These are phyloP conservation scores for Podosphaera aphanis DNA, from an alignment of 2,329 filamentous ascomycete species.

Conservation along the genomic window DNA sequence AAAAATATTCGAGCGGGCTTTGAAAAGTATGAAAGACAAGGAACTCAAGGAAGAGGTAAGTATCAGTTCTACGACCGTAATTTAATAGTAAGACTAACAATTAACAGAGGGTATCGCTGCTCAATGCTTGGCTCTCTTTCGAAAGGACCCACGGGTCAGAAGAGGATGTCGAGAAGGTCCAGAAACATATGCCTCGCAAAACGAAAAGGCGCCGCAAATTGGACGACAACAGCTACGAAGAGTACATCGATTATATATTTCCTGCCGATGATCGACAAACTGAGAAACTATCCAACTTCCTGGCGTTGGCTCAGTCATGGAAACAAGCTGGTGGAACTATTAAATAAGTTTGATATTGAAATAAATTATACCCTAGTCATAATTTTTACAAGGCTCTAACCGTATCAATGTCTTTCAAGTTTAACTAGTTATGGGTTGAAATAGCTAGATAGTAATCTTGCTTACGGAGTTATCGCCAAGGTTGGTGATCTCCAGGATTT, in stretches of 20 bases:
- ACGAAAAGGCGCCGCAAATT: constrained; percentile 81
- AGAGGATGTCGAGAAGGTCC: constrained; percentile 58
- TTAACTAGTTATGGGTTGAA: too few relatives aligned
- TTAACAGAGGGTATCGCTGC: constrained; percentile 50
- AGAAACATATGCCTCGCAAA: constrained; percentile 80
- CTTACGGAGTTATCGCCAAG: too few relatives aligned
- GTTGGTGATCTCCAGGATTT: too few relatives aligned
- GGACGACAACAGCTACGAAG: constrained; percentile 84
- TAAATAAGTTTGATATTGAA: too few relatives aligned
- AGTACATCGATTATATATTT: constrained; percentile 95
- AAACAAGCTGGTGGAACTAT: constrained; percentile 15
- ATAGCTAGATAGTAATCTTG: too few relatives aligned
- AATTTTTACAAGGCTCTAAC: too few relatives aligned
- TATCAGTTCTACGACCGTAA: constrained; percentile 1
- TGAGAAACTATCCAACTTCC: constrained; percentile 58
- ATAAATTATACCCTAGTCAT: too few relatives aligned
- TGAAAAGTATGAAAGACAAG: constrained; percentile 69
- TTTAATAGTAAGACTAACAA: constrained; percentile 14
- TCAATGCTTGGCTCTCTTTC: constrained; percentile 83
- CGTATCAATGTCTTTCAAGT: too few relatives aligned
- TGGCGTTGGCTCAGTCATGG: constrained; percentile 69
- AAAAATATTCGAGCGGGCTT: constrained; percentile 61
- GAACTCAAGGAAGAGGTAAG: constrained; percentile 67
- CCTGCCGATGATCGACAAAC: constrained; percentile 79
- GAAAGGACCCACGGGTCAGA: constrained; percentile 61